Evolutionary conservation across 2,329 filamentous ascomycete species (phyloP).

Genomic region (Pseudogymnoascus verrucosus): DNA sequence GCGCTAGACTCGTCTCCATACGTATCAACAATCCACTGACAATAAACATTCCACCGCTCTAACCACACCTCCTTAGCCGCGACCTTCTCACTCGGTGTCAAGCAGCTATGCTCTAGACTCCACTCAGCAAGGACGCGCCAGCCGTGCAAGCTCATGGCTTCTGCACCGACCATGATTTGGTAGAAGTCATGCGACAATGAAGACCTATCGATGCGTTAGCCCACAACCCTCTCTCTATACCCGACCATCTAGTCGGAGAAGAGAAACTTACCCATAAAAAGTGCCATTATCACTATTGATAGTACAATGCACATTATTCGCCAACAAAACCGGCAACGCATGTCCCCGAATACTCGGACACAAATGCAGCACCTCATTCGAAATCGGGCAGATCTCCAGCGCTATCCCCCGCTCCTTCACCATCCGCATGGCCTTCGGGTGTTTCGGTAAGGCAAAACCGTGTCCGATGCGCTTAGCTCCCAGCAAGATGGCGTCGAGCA

Average conservation of each 20-base stretch:
- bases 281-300: constrained; percentile 70
- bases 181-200: constrained; percentile 71
- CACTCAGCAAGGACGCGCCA: constrained; percentile 61
- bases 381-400: constrained; percentile 70
- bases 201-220: constrained; percentile 40
- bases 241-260: not conserved
- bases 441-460: constrained; percentile 60
- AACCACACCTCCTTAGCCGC: constrained; percentile 40
- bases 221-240: not conserved
- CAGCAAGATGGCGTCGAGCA: constrained; percentile 60
- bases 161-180: constrained; percentile 62
- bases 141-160: constrained; percentile 58
- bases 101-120: constrained; percentile 54
- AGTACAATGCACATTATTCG: constrained; percentile 66
- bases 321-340: constrained; percentile 58
- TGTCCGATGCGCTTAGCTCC: constrained; percentile 65
- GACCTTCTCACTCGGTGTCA: constrained; percentile 37
- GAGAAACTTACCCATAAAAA: constrained; percentile 51
- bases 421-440: constrained; percentile 56
- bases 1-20: constrained; percentile 26
- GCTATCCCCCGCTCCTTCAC: constrained; percentile 59
- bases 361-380: constrained; percentile 66
- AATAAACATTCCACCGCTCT: constrained; percentile 50
- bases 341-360: constrained; percentile 59
- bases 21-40: constrained; percentile 41